These are phyloP conservation scores for Erysiphe pulchra DNA, from an alignment of 2,329 filamentous ascomycete genomes.

Conservation along the genomic window DNA sequence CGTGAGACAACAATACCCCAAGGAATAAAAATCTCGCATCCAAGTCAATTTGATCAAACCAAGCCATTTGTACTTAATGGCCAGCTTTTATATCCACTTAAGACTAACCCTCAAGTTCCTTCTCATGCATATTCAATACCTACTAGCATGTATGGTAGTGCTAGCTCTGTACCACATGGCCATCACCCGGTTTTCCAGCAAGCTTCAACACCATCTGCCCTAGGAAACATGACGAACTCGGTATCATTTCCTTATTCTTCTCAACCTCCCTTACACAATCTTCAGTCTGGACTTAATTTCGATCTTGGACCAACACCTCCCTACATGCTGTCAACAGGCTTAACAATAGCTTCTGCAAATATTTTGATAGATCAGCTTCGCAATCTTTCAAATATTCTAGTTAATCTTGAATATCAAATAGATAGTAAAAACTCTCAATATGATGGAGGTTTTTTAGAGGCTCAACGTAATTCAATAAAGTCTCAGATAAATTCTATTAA, in stretches of 20 bases:
- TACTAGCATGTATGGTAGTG: slow-evolving; percentile 9
- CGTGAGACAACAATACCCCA: slow-evolving; percentile 2
- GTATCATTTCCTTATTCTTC: slow-evolving; percentile 6
- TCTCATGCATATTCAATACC: slow-evolving; percentile 7
- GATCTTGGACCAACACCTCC: slow-evolving; percentile 2
- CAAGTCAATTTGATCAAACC: slow-evolving; percentile 13
- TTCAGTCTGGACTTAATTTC: slow-evolving; percentile 1
- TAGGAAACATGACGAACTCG: slow-evolving; percentile 2
- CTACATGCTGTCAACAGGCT: slow-evolving; percentile 2
- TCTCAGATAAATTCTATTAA: slow-evolving; percentile 10
- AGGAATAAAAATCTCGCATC: slow-evolving; percentile 12
- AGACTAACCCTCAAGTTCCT: slow-evolving; percentile 8
- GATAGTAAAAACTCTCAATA: slow-evolving; percentile 37
- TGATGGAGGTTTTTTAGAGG: slow-evolving; percentile 25
- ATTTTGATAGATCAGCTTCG: slow-evolving; percentile 8
- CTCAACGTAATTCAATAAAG: slow-evolving; percentile 18
- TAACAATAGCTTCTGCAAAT: slow-evolving; percentile 2
- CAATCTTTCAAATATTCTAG: slow-evolving; percentile 24
- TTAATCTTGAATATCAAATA: slow-evolving; percentile 29
- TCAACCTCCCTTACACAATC: slow-evolving; percentile 5
- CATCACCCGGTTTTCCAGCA: slow-evolving; percentile 4
- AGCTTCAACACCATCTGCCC: slow-evolving; percentile 3
- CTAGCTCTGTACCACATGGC: slow-evolving; percentile 4
- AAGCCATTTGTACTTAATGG: slow-evolving; percentile 14
- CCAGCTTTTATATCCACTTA: slow-evolving; percentile 11